These are phyloP conservation scores for Wickerhamomyces xylosicus DNA, from an alignment of 805 yeast genomes.

Conservation along the genomic window DNA sequence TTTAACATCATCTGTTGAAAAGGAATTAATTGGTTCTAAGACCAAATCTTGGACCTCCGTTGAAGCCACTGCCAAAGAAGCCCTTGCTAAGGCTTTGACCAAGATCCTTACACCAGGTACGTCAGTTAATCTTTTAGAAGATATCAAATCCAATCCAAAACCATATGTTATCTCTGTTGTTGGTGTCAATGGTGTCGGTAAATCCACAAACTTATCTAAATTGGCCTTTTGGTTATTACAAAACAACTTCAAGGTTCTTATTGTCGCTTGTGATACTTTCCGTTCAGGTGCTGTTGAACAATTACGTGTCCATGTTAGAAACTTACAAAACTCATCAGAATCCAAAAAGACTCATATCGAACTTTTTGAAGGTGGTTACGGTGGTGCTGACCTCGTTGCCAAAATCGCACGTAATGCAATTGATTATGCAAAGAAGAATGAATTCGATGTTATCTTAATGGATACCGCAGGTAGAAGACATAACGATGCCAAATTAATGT, in stretches of 20 bases:
- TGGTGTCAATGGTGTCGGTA: conserved; percentile 97
- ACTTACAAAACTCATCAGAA: conserved; percentile 59
- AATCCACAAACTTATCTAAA: conserved; percentile 90
- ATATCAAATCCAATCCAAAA: conserved; percentile 33
- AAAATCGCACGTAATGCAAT: conserved; percentile 89
- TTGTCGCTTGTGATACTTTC: conserved; percentile 96
- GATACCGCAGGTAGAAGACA: conserved; percentile 98
- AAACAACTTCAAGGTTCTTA: conserved; percentile 74
- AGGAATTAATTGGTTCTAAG: conserved; percentile 60
- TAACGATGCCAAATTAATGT: conserved; percentile 89
- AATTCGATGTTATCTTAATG: conserved; percentile 78
- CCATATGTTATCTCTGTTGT: conserved; percentile 97
- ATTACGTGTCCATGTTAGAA: conserved; percentile 83
- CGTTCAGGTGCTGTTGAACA: conserved; percentile 99
- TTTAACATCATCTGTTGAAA: conserved; percentile 59
- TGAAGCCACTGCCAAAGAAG: conserved; percentile 60
- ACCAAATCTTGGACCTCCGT: conserved; percentile 68
- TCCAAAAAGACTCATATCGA: conserved; percentile 40
- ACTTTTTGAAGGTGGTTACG: conserved; percentile 89
- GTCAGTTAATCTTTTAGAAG: conserved; percentile 77
- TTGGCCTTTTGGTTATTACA: conserved; percentile 93
- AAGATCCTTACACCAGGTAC: conserved; percentile 86
- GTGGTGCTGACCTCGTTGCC: conserved; percentile 91
- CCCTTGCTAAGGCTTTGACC: conserved; percentile 48
- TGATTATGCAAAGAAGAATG: conserved; percentile 56